These are phyloP conservation scores for Astrothelium macrocarpum DNA, from an alignment of 495 filamentous ascomycete species.

Conservation along the genomic window DNA sequence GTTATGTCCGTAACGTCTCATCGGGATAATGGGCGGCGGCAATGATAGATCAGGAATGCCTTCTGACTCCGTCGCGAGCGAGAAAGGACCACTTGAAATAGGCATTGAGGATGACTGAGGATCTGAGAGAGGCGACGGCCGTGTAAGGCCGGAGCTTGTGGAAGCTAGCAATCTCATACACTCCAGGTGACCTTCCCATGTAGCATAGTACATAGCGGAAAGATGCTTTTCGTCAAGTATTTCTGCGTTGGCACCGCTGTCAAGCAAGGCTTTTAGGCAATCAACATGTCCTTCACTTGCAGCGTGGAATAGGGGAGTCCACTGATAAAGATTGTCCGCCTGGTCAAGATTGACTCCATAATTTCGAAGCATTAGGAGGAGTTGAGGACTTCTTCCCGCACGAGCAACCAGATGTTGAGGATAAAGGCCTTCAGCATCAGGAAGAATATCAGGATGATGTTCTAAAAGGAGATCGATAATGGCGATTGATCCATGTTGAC, in stretches of 20 bases:
- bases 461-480: conserved; percentile 79
- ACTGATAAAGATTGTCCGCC: conserved; percentile 87
- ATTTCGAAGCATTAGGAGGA: conserved; percentile 67
- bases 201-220: conserved; percentile 94
- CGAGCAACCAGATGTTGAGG: conserved; percentile 96
- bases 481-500: conserved; percentile 74
- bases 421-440: conserved; percentile 92
- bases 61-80: conserved; percentile 50
- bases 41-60: conserved; percentile 86
- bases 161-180: conserved; percentile 72
- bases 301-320: conserved; percentile 93
- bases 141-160: neutral
- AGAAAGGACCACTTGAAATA: conserved; percentile 35
- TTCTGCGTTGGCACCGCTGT: conserved; percentile 61
- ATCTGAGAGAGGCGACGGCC: conserved; percentile 34
- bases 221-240: conserved; percentile 85
- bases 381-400: conserved; percentile 67
- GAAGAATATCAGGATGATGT: conserved; percentile 62
- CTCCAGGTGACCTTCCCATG: conserved; percentile 93
- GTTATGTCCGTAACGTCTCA: conserved; percentile 92
- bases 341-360: conserved; percentile 91
- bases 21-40: conserved; percentile 89
- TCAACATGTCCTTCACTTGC: conserved; percentile 92
- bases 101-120: conserved; percentile 29
- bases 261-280: conserved; percentile 69